phyloP scores from a whole-genome alignment of 108 stramenopile species.

The Cyclotella kingstonii region DNA sequence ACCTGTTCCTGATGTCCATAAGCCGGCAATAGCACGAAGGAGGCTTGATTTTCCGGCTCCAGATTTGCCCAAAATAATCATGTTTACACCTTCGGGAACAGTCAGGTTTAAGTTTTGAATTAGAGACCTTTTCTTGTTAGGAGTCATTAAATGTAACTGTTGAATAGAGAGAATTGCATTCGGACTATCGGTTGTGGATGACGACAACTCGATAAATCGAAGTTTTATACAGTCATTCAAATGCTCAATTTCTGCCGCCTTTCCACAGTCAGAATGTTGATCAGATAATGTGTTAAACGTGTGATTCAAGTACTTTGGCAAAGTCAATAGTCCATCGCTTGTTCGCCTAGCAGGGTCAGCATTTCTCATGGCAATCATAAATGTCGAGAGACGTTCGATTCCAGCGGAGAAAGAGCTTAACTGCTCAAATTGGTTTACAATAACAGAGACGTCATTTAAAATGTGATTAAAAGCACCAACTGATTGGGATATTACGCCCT shows the following conservation, averaged over 20 bases:
- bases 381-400: conserved; percentile 81
- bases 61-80: conserved; percentile 90
- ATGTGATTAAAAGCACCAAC: conserved; percentile 83
- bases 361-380: conserved; percentile 73
- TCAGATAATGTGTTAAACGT: not conserved
- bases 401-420: conserved; percentile 88
- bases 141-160: conserved; percentile 68
- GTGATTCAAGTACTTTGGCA: conserved; percentile 22
- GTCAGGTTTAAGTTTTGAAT: conserved; percentile 58
- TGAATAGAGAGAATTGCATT: conserved; percentile 48
- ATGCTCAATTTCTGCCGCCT: not conserved
- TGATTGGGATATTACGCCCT: conserved; percentile 86
- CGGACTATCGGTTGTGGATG: conserved; percentile 8
- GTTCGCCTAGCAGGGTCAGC: conserved; percentile 50
- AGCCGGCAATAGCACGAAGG: conserved; percentile 89
- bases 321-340: conserved; percentile 35
- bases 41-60: conserved; percentile 88
- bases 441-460: conserved; percentile 60
- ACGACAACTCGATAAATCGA: conserved; percentile 22
- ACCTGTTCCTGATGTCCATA: conserved; percentile 89
- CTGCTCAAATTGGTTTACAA: conserved; percentile 94
- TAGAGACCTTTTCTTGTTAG: conserved; percentile 71
- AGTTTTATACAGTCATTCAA: conserved; percentile 23
- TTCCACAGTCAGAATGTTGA: not conserved
- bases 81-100: conserved; percentile 63